Conservation (phyloP, 2,329 filamentous ascomycete species). For the Verticillium longisporum region DNA sequence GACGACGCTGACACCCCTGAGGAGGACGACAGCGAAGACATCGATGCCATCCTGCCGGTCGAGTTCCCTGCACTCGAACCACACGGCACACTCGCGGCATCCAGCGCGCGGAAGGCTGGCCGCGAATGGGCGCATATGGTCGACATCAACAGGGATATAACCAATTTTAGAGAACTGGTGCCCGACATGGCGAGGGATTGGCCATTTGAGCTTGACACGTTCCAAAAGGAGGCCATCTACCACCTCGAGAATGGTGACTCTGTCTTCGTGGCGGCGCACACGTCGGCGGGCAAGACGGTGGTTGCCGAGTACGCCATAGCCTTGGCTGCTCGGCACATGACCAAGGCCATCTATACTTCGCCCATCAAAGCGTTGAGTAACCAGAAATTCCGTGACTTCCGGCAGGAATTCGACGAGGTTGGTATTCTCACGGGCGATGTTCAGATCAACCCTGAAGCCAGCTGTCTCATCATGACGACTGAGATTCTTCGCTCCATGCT, state of each 20-base stretch:
- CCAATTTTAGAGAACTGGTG: conserved; percentile 90
- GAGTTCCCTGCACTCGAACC: conserved; percentile 92
- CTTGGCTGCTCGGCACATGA: conserved; percentile 96
- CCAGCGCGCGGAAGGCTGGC: conserved; percentile 65
- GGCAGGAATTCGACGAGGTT: conserved; percentile 85
- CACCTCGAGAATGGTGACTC: conserved; percentile 95
- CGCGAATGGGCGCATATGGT: conserved; percentile 98
- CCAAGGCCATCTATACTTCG: conserved; percentile 97
- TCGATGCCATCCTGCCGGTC: conserved; percentile 81
- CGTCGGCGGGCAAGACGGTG: conserved; percentile 95
- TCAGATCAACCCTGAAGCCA: conserved; percentile 94
- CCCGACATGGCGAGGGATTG: conserved; percentile 94
- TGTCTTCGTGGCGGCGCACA: conserved; percentile 96
- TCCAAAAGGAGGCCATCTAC: conserved; percentile 98
- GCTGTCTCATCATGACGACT: conserved; percentile 98
- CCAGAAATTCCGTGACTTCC: conserved; percentile 96
- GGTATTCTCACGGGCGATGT: conserved; percentile 96
- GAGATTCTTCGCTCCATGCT: conserved; percentile 98
- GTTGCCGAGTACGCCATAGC: conserved; percentile 98
- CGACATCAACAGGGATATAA: conserved; percentile 84
- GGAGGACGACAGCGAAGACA: conserved; percentile 51
- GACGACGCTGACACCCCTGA: conserved; percentile 13
- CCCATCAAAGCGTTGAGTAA: conserved; percentile 98
- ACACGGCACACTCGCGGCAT: conserved; percentile 65
- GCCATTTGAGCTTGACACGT: conserved; percentile 96